These are phyloP conservation scores for Miscanthus lutarioriparius DNA, from an alignment of 176 grass and related monocot genomes.

Conservation along the genomic window DNA sequence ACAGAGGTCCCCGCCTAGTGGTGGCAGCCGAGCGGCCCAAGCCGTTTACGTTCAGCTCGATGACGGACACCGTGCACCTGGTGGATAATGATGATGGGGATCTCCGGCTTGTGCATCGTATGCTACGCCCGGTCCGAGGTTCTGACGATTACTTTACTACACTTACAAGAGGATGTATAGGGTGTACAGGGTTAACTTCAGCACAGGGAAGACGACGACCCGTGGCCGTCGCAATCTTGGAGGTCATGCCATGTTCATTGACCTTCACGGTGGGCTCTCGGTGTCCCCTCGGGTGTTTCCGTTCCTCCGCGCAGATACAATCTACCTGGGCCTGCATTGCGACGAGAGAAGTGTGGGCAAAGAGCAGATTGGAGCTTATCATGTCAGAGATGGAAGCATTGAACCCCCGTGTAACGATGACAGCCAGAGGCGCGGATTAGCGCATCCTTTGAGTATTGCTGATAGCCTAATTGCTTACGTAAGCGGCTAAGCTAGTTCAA, in stretches of 20 bases:
- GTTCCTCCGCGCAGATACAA: neutral
- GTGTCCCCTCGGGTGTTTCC: neutral
- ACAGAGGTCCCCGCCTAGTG: neutral
- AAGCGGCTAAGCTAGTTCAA: neutral
- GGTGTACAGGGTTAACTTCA: neutral
- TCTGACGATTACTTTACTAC: neutral
- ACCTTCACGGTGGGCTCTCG: neutral
- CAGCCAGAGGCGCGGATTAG: neutral
- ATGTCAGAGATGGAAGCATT: neutral
- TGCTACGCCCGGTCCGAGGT: neutral
- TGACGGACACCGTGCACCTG: neutral
- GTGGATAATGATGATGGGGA: neutral
- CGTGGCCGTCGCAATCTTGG: neutral
- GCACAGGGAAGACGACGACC: neutral
- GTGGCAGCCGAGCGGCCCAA: neutral
- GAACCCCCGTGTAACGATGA: neutral
- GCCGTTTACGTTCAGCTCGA: neutral
- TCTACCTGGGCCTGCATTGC: neutral
- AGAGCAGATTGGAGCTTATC: neutral
- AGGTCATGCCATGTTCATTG: neutral
- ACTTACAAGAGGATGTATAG: neutral
- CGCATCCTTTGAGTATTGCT: neutral
- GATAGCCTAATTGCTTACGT: neutral
- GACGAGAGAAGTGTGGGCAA: accelerated
- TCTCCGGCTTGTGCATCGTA: neutral